Base-by-base conservation (phyloP, 2,329 filamentous ascomycete genomes). In the Aspergillus ustus region DNA sequence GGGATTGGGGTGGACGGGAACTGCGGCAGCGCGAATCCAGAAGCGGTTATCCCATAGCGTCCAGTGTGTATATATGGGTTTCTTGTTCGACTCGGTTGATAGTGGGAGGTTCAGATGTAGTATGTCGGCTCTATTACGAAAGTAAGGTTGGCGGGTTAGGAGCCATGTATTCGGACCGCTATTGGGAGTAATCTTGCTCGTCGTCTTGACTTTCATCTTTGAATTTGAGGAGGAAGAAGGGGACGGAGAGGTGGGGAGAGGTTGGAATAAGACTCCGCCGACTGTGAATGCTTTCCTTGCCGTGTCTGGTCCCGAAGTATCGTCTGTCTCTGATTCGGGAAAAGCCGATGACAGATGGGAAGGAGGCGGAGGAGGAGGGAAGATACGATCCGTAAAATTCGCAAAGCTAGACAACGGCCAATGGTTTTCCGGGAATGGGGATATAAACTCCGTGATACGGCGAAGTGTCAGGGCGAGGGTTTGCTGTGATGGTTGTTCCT, bases 21-120 rank as follows among this genome's bases (percentile, higher is more conserved):
- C 11, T 4, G 66, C 59, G 19, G 82, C 76, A 29, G 71, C 68
- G 11, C 77, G 78, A 52, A 87, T 76, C 85, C 85, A 88, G 71
- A 78, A 87, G 20, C 85, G 78, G 51, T 80, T 78, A 67, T 87
- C 85, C 77, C 84, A 87, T 17, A 88, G 76, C 7, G 66, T 69
- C 74, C 77, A 79, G 7, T 63, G 54, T 4, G 64, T 61, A 29
- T 60, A 40, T 17, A 15, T 13, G 5, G 11, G 34, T 11, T 13
- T 13, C 15, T 15, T 15, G 11, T 22, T 9, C 2, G 19, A 11
- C 11, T 52, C 28, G 11, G 22, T 17, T 59, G 17, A 34, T 17
- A 25, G 3, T 7, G 25, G 71, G 62, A 22, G 73, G 43, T 4
- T 66, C 57, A 17, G 74, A 20, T 9, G 59, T 52, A 67, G 59